phyloP scores from a whole-genome alignment of 2,329 filamentous ascomycete species.

The Penicillium sp. region DNA sequence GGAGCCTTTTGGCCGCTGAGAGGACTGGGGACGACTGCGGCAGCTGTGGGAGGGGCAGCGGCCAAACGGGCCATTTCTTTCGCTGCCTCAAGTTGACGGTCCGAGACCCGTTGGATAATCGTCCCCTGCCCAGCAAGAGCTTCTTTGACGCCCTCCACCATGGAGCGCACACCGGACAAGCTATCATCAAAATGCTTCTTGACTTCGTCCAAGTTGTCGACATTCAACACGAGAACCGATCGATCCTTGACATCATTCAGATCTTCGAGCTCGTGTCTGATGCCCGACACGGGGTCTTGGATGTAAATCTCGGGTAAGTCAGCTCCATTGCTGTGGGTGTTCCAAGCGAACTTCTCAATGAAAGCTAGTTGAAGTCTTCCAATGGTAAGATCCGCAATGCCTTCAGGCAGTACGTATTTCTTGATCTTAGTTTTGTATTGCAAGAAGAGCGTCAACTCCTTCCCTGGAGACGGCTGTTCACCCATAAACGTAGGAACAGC shows the following conservation, averaged over 20 bases:
- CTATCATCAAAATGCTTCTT: conserved; percentile 96
- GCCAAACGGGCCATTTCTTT: conserved; percentile 76
- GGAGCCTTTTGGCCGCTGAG: conserved; percentile 26
- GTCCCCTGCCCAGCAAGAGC: conserved; percentile 79
- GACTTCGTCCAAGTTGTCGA: conserved; percentile 91
- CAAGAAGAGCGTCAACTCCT: conserved; percentile 88
- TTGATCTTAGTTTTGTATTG: conserved; percentile 98
- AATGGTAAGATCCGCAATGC: conserved; percentile 78
- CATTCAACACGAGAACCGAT: conserved; percentile 89
- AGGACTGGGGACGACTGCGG: conserved; percentile 24
- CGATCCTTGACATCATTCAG: conserved; percentile 90
- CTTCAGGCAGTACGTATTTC: conserved; percentile 86
- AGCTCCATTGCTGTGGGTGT: conserved; percentile 87
- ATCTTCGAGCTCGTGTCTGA: conserved; percentile 96
- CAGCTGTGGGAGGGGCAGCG: conserved; percentile 44
- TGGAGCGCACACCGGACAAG: conserved; percentile 71
- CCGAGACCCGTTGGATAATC: conserved; percentile 80
- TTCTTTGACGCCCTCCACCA: conserved; percentile 83
- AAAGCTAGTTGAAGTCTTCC: conserved; percentile 90
- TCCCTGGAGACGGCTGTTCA: conserved; percentile 67
- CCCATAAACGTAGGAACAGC: conserved; percentile 57
- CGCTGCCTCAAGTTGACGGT: conserved; percentile 83
- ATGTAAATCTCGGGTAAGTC: conserved; percentile 98
- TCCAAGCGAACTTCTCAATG: conserved; percentile 99
- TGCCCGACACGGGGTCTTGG: conserved; percentile 89